A percentile compares a stretch with the other conserved stretches of the same genome.
Conservation (phyloP, 192 early-diverging fungal species). For the Globomyces pollinis-pini region DNA sequence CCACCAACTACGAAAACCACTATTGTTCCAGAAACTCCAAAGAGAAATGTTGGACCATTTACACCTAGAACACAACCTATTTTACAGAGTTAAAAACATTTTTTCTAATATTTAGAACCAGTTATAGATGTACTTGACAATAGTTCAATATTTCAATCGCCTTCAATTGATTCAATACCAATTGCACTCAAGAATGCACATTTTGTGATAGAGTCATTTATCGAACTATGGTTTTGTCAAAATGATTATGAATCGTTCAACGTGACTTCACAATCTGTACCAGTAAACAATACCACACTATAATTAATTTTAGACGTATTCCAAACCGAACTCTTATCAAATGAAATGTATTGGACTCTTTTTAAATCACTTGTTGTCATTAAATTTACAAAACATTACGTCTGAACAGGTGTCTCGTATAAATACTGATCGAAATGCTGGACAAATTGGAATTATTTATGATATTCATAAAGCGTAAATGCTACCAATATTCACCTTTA, state of each 20-base stretch:
- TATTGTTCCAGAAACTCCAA: neutral
- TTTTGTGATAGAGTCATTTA: neutral
- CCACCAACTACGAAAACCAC: neutral
- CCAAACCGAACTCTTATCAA: constrained; percentile 3
- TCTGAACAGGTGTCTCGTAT: neutral
- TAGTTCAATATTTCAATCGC: neutral
- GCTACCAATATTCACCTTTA: neutral
- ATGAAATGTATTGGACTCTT: neutral
- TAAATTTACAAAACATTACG: constrained; percentile 2
- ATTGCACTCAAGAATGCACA: neutral
- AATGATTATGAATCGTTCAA: neutral
- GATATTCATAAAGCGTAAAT: too few species aligned
- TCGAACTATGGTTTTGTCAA: neutral
- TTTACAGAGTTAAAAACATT: neutral
- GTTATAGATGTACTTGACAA: neutral
- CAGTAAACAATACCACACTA: neutral
- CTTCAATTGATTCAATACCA: neutral
- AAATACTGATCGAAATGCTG: neutral
- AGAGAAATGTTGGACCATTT: too few species aligned
- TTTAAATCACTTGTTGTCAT: neutral
- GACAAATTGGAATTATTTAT: too few species aligned
- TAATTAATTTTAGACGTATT: neutral
- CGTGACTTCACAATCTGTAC: neutral
- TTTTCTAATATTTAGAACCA: neutral
- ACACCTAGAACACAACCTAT: too few species aligned